Evolutionary conservation across 2,329 filamentous ascomycete species (phyloP), one percentile per base, ranked within the genome.

Genomic region (Colletotrichum nymphaeae): DNA sequence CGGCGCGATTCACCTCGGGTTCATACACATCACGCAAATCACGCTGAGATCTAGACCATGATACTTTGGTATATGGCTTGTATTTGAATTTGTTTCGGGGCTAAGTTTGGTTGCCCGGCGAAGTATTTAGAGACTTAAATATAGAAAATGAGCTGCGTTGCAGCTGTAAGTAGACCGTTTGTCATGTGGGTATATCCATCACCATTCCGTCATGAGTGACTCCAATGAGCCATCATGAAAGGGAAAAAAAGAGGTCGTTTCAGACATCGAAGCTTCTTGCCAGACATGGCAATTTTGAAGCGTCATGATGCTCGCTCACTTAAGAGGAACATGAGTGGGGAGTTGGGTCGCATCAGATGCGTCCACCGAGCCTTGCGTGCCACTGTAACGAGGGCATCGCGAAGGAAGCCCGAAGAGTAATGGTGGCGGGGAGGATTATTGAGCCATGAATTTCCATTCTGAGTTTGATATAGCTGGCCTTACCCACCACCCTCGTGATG

Each of bases 161-260:
- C 66, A 59, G 59, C 66, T 28, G 46, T 46, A 32, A 32, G 24
- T 19, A 57, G 11, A 63, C 53, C 42, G 26, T 64, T 64, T 60
- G 53, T 63, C 57, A 49, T 55, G 49, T 56, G 70, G 70, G 70
- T 73, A 73, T 73, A 64, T 73, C 70, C 70, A 28, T 73, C 66
- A 60, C 70, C 70, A 57, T 64, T 52, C 63, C 49, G 53, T 37
- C 5, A 28, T 42, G 30, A 3, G 32, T 56, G 53, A 37, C 63
- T 70, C 60, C 70, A 37, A 55, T 11, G 58, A 30, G 46, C 58
- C 49, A 30, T 8, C n/a, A 14, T 30, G 22, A 19, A 42, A 69
- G 53, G 55, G 46, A 11, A 58, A 49, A 62, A 30, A 12, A 60
- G 53, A 69, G 30, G 66, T n/a, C 59, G 22, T 64, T 46, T 42